phyloP scores from a whole-genome alignment of 2,329 filamentous ascomycete genomes.

The Exophiala sp. region DNA sequence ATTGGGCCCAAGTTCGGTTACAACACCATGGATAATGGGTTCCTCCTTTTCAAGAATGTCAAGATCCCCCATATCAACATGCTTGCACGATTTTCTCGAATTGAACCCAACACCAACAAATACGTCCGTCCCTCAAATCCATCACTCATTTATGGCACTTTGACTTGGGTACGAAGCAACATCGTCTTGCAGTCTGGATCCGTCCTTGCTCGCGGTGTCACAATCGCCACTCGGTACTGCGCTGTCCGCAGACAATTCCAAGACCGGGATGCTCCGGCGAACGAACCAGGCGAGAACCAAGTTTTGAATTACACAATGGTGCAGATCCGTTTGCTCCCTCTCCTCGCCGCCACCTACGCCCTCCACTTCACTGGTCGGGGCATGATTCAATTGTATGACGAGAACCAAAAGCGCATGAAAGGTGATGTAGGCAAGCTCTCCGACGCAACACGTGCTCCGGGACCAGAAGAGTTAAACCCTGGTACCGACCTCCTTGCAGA shows the following conservation, averaged over 20 bases:
- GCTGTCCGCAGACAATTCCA: constrained; percentile 75
- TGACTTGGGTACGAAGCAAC: constrained; percentile 70
- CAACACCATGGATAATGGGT: constrained; percentile 80
- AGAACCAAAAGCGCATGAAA: constrained; percentile 67
- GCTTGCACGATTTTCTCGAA: constrained; percentile 66
- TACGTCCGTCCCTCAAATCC: constrained; percentile 66
- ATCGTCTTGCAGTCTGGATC: constrained; percentile 72
- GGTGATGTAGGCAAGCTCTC: constrained; percentile 41
- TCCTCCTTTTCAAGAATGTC: constrained; percentile 71
- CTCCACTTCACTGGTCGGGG: constrained; percentile 73
- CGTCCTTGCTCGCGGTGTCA: constrained; percentile 70
- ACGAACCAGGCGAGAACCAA: constrained; percentile 62
- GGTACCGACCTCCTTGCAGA: constrained; percentile 68
- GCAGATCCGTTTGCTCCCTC: constrained; percentile 67
- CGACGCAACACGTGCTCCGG: constrained; percentile 53
- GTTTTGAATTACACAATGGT: constrained; percentile 81
- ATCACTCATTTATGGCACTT: constrained; percentile 68
- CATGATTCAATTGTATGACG: constrained; percentile 71
- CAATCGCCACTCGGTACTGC: constrained; percentile 72
- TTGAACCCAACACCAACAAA: constrained; percentile 65
- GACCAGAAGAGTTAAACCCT: constrained; percentile 64
- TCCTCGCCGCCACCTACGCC: constrained; percentile 72
- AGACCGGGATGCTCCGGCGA: constrained; percentile 63
- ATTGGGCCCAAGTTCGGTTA: constrained; percentile 79
- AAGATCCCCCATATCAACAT: constrained; percentile 72